phyloP scores from a whole-genome alignment of 2,329 filamentous ascomycete genomes.

The Alternaria sp. region DNA sequence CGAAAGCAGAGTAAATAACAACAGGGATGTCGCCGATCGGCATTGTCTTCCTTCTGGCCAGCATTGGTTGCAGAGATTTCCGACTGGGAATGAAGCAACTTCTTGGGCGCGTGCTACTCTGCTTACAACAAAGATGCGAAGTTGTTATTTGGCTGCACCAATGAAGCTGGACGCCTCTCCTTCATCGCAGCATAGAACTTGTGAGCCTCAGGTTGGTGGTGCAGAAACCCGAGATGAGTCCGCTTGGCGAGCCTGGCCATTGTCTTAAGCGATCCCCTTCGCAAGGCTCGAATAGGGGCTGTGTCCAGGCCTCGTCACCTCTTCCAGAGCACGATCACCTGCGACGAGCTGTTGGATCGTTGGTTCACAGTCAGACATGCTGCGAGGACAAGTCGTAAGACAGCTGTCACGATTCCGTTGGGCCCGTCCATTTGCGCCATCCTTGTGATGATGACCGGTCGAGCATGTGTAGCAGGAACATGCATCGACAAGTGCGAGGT shows the following conservation, averaged over 20 bases:
- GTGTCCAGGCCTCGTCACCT: constrained; percentile 14
- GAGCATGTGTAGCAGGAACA: constrained; percentile 16
- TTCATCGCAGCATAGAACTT: background rate
- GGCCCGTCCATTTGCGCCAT: background rate
- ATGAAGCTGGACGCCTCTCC: constrained; percentile 1
- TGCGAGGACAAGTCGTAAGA: constrained; percentile 8
- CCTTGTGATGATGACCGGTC: background rate
- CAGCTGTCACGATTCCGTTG: background rate
- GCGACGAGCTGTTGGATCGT: background rate
- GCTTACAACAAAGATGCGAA: background rate
- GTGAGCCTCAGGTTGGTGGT: background rate
- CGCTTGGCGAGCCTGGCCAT: constrained; percentile 35
- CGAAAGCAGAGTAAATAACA: constrained; percentile 41
- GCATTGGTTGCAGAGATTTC: constrained; percentile 29
- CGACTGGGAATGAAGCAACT: constrained; percentile 19
- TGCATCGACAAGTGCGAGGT: constrained; percentile 25
- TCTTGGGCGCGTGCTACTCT: constrained; percentile 16
- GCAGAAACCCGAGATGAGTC: constrained; percentile 24
- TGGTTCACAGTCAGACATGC: background rate
- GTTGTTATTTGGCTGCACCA: constrained; percentile 9
- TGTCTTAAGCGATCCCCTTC: constrained; percentile 26
- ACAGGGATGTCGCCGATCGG: constrained; percentile 28
- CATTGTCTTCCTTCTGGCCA: constrained; percentile 7
- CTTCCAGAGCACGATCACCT: background rate
- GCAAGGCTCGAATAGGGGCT: constrained; percentile 35